These are phyloP conservation scores for Rhynchosporium graminicola DNA, from an alignment of 2,329 filamentous ascomycete genomes.

Conservation along the genomic window DNA sequence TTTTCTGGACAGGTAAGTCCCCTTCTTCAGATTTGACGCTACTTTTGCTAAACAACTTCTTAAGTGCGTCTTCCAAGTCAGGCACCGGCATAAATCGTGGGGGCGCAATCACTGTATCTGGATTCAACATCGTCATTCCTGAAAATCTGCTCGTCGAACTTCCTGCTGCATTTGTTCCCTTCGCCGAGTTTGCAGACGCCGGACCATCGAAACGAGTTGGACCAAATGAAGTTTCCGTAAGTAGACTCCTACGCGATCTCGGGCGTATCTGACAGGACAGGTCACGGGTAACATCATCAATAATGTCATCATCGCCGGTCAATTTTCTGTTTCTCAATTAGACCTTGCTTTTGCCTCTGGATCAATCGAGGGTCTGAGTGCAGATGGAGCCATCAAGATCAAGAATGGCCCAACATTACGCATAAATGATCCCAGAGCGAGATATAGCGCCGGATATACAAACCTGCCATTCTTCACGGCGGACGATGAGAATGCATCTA, in stretches of 20 bases:
- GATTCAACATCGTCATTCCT: constrained; percentile 48
- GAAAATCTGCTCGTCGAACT: constrained; percentile 53
- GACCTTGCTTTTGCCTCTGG: constrained; percentile 42
- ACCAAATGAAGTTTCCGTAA: constrained; percentile 32
- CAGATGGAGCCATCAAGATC: constrained; percentile 43
- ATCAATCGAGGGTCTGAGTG: constrained; percentile 42
- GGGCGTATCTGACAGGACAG: not conserved
- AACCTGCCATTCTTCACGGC: constrained; percentile 47
- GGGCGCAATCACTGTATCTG: constrained; percentile 48
- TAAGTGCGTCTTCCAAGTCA: constrained; percentile 17
- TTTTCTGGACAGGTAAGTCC: constrained; percentile 10
- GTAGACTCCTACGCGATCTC: not conserved
- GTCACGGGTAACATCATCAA: constrained; percentile 45
- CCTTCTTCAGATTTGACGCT: not conserved
- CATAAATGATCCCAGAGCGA: constrained; percentile 49
- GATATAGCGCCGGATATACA: constrained; percentile 45
- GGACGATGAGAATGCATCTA: constrained; percentile 50
- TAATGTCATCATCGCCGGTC: constrained; percentile 43
- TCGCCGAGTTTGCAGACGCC: constrained; percentile 25
- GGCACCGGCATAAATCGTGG: constrained; percentile 44
- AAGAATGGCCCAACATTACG: constrained; percentile 42
- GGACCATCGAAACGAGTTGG: constrained; percentile 14
- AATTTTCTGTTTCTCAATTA: constrained; percentile 43
- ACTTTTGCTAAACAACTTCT: not conserved
- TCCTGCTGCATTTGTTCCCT: constrained; percentile 49